Conservation (phyloP, 805 yeast species). For the Cyberlindnera galapagoensis region DNA sequence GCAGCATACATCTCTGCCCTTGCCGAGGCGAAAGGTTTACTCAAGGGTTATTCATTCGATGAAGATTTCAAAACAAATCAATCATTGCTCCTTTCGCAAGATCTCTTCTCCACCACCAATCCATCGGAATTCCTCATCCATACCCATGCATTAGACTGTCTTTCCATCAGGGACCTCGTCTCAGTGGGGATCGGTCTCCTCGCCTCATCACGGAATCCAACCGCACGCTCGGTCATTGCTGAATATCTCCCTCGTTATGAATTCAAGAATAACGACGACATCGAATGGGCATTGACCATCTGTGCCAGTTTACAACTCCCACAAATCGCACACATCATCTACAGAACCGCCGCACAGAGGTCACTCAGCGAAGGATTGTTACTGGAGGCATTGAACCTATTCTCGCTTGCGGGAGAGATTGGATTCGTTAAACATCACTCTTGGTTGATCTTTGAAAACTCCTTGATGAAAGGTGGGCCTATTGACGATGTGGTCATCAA, state of each 20-base stretch:
- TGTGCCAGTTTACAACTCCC: slow-evolving; percentile 62
- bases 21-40: slow-evolving; percentile 57
- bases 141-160: slow-evolving; percentile 47
- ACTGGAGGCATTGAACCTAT: slow-evolving; percentile 58
- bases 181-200: slow-evolving; percentile 68
- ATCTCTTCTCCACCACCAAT: slow-evolving; percentile 27
- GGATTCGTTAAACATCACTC: slow-evolving; percentile 41
- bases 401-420: slow-evolving; percentile 56
- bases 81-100: slow-evolving; percentile 16
- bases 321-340: slow-evolving; percentile 50
- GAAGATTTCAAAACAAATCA: slow-evolving; percentile 15
- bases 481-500: slow-evolving; percentile 52
- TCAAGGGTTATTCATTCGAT: slow-evolving; percentile 33
- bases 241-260: slow-evolving; percentile 55
- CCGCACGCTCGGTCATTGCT: slow-evolving; percentile 40
- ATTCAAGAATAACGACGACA: slow-evolving; percentile 63
- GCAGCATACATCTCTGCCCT: slow-evolving; percentile 57
- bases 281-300: slow-evolving; percentile 70
- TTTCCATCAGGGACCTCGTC: slow-evolving; percentile 45
- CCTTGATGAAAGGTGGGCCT: slow-evolving; percentile 44
- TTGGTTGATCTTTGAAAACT: slow-evolving; percentile 59
- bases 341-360: slow-evolving; percentile 27
- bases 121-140: slow-evolving; percentile 53
- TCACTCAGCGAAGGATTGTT: slow-evolving; percentile 23
- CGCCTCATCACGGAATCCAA: slow-evolving; percentile 38